These are phyloP conservation scores for Kalanchoe fedtschenkoi DNA, from an alignment of 164 flowering plant genomes.

Conservation along the genomic window DNA sequence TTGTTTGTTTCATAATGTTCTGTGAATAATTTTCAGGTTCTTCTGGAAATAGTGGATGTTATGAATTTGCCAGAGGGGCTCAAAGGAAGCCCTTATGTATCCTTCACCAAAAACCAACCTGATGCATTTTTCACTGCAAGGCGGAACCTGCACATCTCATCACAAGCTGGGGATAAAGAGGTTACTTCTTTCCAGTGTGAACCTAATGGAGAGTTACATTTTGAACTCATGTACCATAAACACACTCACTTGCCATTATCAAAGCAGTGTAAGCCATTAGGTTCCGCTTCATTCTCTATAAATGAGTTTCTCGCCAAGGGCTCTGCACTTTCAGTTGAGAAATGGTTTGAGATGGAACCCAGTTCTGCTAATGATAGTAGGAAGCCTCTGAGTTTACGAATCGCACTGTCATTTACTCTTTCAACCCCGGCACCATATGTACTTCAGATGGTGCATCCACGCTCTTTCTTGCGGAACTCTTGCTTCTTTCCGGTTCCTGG, in stretches of 20 bases:
- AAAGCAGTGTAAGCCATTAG: slow-evolving; percentile 33
- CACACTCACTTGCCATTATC: slow-evolving; percentile 29
- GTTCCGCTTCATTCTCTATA: slow-evolving; percentile 49
- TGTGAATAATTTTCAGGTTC: slow-evolving; percentile 32
- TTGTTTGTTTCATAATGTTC: background rate
- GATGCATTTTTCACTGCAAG: slow-evolving; percentile 46
- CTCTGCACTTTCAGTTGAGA: slow-evolving; percentile 46
- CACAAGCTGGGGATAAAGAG: slow-evolving; percentile 55
- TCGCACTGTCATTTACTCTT: slow-evolving; percentile 60
- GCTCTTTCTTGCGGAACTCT: slow-evolving; percentile 26
- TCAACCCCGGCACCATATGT: slow-evolving; percentile 41
- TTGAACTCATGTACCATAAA: slow-evolving; percentile 46
- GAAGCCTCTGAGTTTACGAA: slow-evolving; percentile 45
- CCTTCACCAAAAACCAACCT: slow-evolving; percentile 54
- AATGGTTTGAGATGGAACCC: slow-evolving; percentile 63
- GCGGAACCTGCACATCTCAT: slow-evolving; percentile 45
- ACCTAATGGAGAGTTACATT: slow-evolving; percentile 53
- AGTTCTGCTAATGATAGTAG: slow-evolving; percentile 21
- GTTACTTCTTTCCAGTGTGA: slow-evolving; percentile 72
- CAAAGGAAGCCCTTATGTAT: slow-evolving; percentile 48
- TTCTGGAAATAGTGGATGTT: slow-evolving; percentile 64
- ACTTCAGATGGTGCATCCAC: slow-evolving; percentile 43
- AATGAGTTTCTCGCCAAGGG: slow-evolving; percentile 31
- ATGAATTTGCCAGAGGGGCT: slow-evolving; percentile 52
- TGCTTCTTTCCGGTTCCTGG: slow-evolving; percentile 46